phyloP scores from a whole-genome alignment of 1,284 basidiomycete genomes.

The Puccinia novopanici region DNA sequence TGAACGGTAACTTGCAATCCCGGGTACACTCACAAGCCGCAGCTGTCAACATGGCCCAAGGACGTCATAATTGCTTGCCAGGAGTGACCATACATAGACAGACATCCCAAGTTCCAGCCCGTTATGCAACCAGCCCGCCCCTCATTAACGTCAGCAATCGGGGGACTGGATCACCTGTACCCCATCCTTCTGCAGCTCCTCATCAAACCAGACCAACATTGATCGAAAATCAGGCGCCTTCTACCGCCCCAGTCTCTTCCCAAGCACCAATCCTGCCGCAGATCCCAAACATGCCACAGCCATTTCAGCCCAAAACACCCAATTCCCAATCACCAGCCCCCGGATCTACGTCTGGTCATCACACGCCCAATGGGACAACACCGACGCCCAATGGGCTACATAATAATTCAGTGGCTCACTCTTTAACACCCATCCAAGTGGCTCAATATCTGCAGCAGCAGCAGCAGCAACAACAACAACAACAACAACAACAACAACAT shows the following conservation, averaged over 20 bases:
- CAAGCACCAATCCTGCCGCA: slow-evolving; percentile 30
- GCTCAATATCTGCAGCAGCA: slow-evolving; percentile 43
- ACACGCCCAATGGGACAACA: slow-evolving; percentile 19
- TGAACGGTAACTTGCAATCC: slow-evolving; percentile 30
- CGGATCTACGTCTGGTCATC: slow-evolving; percentile 10
- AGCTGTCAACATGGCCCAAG: slow-evolving; percentile 22
- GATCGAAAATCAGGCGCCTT: slow-evolving; percentile 7
- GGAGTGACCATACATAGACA: slow-evolving; percentile 33
- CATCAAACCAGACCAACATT: slow-evolving; percentile 15
- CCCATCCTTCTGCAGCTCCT: slow-evolving; percentile 6
- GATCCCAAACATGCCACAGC: slow-evolving; percentile 31
- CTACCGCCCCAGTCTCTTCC: not conserved
- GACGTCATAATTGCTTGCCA: slow-evolving; percentile 11
- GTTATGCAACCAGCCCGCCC: slow-evolving; percentile 32
- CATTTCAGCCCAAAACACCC: slow-evolving; percentile 22
- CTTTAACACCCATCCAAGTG: slow-evolving; percentile 40
- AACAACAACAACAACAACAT: slow-evolving; percentile 31
- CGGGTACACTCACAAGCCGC: slow-evolving; percentile 21
- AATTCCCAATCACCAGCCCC: slow-evolving; percentile 32
- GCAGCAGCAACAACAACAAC: slow-evolving; percentile 31
- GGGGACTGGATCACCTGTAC: slow-evolving; percentile 26
- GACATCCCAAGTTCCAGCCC: slow-evolving; percentile 19
- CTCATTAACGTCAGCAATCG: slow-evolving; percentile 18
- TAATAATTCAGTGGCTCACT: slow-evolving; percentile 5
- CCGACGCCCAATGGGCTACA: slow-evolving; percentile 20